phyloP scores from a whole-genome alignment of 2,329 filamentous ascomycete genomes.

The Sporothrix luriei region DNA sequence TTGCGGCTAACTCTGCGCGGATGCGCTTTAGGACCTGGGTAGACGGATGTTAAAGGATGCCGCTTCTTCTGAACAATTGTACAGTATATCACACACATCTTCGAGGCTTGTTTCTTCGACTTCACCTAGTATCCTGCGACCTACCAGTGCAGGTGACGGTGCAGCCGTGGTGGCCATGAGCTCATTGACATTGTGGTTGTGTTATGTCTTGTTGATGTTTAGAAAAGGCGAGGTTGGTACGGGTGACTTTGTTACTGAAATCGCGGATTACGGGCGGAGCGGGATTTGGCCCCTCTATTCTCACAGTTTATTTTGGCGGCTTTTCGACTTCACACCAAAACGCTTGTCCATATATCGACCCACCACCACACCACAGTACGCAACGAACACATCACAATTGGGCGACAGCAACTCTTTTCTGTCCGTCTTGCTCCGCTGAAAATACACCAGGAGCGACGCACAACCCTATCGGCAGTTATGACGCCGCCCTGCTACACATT shows the following conservation, averaged over 20 bases:
- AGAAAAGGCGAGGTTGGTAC: background rate
- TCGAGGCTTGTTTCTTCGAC: slow-evolving; percentile 61
- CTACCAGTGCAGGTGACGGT: slow-evolving; percentile 47
- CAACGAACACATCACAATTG: background rate
- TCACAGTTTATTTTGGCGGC: slow-evolving; percentile 3
- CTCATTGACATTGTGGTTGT: background rate
- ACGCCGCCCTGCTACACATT: slow-evolving; percentile 61
- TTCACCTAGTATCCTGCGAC: slow-evolving; percentile 56
- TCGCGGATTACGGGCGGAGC: background rate
- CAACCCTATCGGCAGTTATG: slow-evolving; percentile 47
- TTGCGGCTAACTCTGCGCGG: slow-evolving; percentile 26
- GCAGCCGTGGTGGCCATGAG: slow-evolving; percentile 24
- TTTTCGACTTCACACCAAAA: background rate
- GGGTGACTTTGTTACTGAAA: slow-evolving; percentile 6
- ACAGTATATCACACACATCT: slow-evolving; percentile 50
- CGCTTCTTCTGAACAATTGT: background rate
- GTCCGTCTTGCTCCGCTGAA: too few species aligned
- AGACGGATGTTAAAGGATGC: background rate
- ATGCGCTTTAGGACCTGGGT: slow-evolving; percentile 29
- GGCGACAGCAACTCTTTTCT: too few species aligned
- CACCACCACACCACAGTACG: too few species aligned
- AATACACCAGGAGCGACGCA: background rate
- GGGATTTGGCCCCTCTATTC: slow-evolving; percentile 16
- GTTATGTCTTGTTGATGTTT: background rate
- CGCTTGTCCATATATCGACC: background rate